These are phyloP conservation scores for Reutealis trisperma DNA, from an alignment of 345 rosid genomes.

Conservation along the genomic window DNA sequence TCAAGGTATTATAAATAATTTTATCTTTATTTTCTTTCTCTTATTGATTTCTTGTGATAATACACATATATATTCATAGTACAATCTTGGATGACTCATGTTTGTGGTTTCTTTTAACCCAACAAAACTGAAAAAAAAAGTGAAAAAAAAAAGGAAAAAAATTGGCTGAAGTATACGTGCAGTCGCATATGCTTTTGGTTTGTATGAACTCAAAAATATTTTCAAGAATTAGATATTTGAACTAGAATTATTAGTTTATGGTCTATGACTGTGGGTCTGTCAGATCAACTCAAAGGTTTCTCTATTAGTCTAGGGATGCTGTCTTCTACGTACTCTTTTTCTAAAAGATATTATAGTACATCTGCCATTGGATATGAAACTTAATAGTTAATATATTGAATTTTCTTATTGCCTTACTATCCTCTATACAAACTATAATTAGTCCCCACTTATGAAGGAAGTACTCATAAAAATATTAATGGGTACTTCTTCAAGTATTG, in stretches of 20 bases:
- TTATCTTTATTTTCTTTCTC: too few species aligned
- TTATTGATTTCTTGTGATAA: too few species aligned
- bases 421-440: not conserved
- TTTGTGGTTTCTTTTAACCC: constrained; percentile 3
- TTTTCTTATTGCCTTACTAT: not conserved
- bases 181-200: not conserved
- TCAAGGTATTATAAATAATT: constrained; percentile 33
- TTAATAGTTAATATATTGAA: too few species aligned
- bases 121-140: constrained; percentile 9
- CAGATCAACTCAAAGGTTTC: too few species aligned
- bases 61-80: not conserved
- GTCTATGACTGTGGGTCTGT: too few species aligned
- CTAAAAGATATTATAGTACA: not conserved
- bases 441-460: not conserved
- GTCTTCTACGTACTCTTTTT: too few species aligned
- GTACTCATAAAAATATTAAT: constrained; percentile 14
- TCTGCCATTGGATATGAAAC: not conserved
- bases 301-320: too few species aligned
- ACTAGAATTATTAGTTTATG: too few species aligned
- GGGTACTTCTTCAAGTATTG: not conserved
- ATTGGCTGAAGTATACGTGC: not conserved
- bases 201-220: not conserved
- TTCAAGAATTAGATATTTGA: not conserved
- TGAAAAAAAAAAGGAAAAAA: not conserved
- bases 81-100: not conserved